Percentiles rank a stretch among this genome's conserved stretches.
These are phyloP conservation scores for Begonia peltatifolia DNA, from an alignment of 306 rosid genomes.

Conservation along the genomic window DNA sequence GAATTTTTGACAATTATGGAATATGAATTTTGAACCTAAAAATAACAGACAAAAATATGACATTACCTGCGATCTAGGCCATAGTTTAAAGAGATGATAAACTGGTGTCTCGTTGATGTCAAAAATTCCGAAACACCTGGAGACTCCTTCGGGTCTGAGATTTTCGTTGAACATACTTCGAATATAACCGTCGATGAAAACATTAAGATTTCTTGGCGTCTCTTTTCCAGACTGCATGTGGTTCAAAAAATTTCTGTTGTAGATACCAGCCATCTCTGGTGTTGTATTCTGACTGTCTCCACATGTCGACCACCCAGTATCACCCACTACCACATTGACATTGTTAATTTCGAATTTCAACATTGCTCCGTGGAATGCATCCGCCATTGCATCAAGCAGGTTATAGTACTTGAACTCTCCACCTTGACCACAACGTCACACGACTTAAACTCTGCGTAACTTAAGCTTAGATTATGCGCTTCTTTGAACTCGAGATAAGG, in stretches of 20 bases:
- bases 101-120: conserved; percentile 17
- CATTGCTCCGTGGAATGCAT: conserved; percentile 20
- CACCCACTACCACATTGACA: conserved; percentile 16
- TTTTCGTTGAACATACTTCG: conserved; percentile 29
- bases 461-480: neutral
- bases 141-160: conserved; percentile 10
- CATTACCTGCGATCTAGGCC: neutral
- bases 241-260: conserved; percentile 10
- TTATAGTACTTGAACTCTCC: conserved; percentile 6
- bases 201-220: conserved; percentile 19
- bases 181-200: conserved; percentile 15
- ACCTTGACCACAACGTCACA: neutral
- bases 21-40: no score
- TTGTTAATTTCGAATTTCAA: neutral
- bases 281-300: conserved; percentile 15
- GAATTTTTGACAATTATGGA: no score
- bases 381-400: conserved; percentile 23
- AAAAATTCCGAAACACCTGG: conserved; percentile 21
- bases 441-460: conserved; percentile 5
- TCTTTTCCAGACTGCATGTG: conserved; percentile 10
- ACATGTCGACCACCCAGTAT: conserved; percentile 30
- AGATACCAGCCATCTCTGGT: conserved; percentile 6
- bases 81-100: conserved; percentile 11
- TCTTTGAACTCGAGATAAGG: conserved; percentile 7
- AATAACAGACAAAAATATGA: neutral